Evolutionary conservation across 768 basidiomycete genomes (phyloP).

Genomic region (Suillus alpinus): DNA sequence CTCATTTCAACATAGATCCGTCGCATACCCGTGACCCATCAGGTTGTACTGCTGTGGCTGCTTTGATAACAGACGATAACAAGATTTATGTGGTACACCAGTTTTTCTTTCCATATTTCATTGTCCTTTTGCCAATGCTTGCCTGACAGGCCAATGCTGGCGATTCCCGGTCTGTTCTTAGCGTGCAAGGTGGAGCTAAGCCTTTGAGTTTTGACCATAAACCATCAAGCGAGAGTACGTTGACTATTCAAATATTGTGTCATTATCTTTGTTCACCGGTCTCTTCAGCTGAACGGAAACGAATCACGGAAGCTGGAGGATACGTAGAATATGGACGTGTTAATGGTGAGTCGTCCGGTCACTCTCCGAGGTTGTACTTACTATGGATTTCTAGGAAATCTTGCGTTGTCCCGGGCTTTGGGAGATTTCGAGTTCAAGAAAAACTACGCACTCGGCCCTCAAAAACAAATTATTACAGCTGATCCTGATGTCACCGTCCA

Average conservation of each 20-base stretch:
- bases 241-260: not conserved
- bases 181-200: slow-evolving; percentile 81
- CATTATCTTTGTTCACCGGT: slow-evolving; percentile 6
- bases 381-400: slow-evolving; percentile 62
- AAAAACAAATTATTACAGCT: slow-evolving; percentile 92
- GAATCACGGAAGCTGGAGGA: slow-evolving; percentile 89
- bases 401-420: slow-evolving; percentile 90
- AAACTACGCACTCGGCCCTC: slow-evolving; percentile 74
- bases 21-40: slow-evolving; percentile 88
- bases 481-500: slow-evolving; percentile 90
- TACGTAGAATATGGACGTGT: slow-evolving; percentile 97
- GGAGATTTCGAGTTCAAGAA: slow-evolving; percentile 99
- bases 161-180: slow-evolving; percentile 89
- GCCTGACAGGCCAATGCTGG: slow-evolving; percentile 87
- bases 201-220: slow-evolving; percentile 95
- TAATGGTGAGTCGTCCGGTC: slow-evolving; percentile 61
- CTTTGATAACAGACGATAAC: slow-evolving; percentile 72
- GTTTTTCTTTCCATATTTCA: slow-evolving; percentile 9
- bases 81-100: slow-evolving; percentile 75
- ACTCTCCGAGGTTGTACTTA: not conserved
- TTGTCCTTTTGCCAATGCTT: slow-evolving; percentile 3
- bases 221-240: slow-evolving; percentile 79
- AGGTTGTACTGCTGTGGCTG: slow-evolving; percentile 93
- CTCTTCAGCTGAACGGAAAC: slow-evolving; percentile 68
- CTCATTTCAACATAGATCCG: slow-evolving; percentile 53